Percentiles rank a stretch among this genome's conserved stretches.
Evolutionary conservation across 441 rosid species (phyloP).

Genomic region (Adansonia gregorii): DNA sequence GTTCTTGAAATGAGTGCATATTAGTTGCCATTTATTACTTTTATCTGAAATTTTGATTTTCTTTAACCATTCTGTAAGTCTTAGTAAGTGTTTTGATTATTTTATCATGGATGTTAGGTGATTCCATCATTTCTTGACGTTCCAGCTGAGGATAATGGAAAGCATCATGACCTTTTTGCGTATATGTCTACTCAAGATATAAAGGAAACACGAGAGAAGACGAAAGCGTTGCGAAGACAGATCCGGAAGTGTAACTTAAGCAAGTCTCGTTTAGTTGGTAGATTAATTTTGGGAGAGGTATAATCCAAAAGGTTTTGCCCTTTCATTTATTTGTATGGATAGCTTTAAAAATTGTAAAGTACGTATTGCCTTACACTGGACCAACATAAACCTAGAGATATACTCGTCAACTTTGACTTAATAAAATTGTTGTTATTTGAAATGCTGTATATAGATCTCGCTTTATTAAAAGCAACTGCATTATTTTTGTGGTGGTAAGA

Average conservation of each 20-base stretch:
- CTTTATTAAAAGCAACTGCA: background rate
- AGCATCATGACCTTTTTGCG: slow-evolving; percentile 54
- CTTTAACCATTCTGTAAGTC: background rate
- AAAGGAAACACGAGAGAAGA: slow-evolving; percentile 35
- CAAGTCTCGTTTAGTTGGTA: slow-evolving; percentile 57
- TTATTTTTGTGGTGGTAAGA: background rate
- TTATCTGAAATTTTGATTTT: background rate
- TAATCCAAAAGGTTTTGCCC: slow-evolving; percentile 13
- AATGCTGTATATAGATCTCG: background rate
- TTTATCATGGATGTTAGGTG: slow-evolving; percentile 52
- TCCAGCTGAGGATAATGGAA: slow-evolving; percentile 41
- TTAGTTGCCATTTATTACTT: background rate
- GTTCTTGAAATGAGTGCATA: background rate
- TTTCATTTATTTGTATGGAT: slow-evolving; percentile 3
- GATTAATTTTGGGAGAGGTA: slow-evolving; percentile 76
- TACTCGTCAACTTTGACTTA: background rate
- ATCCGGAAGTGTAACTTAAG: slow-evolving; percentile 76
- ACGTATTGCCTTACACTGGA: background rate
- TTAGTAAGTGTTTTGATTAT: slow-evolving; percentile 24
- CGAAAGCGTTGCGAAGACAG: slow-evolving; percentile 54
- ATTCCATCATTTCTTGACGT: slow-evolving; percentile 68
- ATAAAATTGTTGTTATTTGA: slow-evolving; percentile 3
- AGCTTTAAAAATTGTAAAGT: background rate
- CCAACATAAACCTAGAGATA: background rate
- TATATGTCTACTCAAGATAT: slow-evolving; percentile 65